A percentile compares a stretch with the other conserved stretches of the same genome.
phyloP scores from a whole-genome alignment of 2,329 filamentous ascomycete species.

The Neonectria coccinea region DNA sequence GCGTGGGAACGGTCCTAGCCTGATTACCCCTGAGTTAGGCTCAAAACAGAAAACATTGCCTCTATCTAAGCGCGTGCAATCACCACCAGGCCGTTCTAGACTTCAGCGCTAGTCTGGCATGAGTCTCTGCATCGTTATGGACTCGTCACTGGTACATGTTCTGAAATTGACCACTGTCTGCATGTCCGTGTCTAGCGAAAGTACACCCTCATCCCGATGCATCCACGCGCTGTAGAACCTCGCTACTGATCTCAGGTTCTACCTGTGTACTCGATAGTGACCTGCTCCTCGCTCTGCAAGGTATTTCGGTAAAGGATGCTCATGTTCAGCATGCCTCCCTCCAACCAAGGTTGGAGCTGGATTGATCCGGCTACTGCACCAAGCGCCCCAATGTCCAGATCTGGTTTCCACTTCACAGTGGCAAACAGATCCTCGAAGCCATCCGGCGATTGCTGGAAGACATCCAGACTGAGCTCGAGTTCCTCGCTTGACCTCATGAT shows the following conservation, averaged over 20 bases:
- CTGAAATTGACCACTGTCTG: too few species aligned
- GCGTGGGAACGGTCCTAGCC: too few species aligned
- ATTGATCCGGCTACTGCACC: background rate
- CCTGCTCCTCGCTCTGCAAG: background rate
- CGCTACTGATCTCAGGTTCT: too few species aligned
- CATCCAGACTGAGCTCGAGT: too few species aligned
- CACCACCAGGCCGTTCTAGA: background rate
- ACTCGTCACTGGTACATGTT: too few species aligned
- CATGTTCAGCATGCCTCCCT: background rate
- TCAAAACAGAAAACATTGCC: background rate
- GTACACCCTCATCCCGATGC: too few species aligned
- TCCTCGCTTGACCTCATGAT: too few species aligned
- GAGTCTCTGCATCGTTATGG: too few species aligned
- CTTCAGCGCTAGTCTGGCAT: background rate
- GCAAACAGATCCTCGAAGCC: background rate
- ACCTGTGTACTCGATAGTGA: too few species aligned
- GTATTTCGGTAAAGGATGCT: background rate
- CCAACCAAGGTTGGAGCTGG: background rate
- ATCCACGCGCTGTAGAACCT: too few species aligned
- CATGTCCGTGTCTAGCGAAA: too few species aligned
- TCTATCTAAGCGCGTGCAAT: background rate
- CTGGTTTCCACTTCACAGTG: background rate
- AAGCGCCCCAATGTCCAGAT: background rate
- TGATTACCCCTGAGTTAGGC: background rate
- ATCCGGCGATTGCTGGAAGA: too few species aligned